A percentile compares a stretch with the other conserved stretches of the same genome.
These are phyloP conservation scores for Backusella morwellensis DNA, from an alignment of 192 early-diverging fungal genomes.

Conservation along the genomic window DNA sequence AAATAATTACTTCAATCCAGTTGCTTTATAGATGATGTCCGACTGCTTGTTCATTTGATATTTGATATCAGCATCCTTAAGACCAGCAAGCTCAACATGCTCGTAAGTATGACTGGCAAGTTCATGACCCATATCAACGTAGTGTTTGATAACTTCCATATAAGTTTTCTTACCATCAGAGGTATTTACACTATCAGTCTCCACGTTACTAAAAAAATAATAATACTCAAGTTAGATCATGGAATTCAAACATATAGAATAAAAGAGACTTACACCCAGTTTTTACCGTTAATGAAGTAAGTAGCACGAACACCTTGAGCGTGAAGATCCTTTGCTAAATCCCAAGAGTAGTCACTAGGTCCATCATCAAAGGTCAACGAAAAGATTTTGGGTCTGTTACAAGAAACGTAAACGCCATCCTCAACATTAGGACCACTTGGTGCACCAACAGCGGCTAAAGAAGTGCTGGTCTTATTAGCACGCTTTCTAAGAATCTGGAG, in stretches of 20 bases:
- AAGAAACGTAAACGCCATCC: not conserved
- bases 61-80: conserved; percentile 13
- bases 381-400: conserved; percentile 31
- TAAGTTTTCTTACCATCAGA: conserved; percentile 17
- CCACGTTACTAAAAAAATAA: not conserved
- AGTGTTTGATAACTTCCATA: conserved; percentile 19
- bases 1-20: conserved; percentile 9
- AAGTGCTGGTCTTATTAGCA: not conserved
- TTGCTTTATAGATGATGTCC: conserved; percentile 20
- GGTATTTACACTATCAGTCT: conserved; percentile 11
- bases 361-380: conserved; percentile 65
- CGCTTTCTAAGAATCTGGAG: not conserved
- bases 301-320: conserved; percentile 41
- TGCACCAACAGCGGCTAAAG: not conserved
- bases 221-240: not conserved
- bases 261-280: conserved; percentile 39
- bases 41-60: conserved; percentile 18
- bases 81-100: conserved; percentile 15
- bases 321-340: conserved; percentile 20
- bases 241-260: not conserved
- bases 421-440: not conserved
- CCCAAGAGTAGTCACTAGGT: conserved; percentile 25
- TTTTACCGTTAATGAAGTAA: conserved; percentile 68
- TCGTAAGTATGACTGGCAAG: conserved; percentile 30
- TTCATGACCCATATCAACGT: conserved; percentile 22